A percentile compares a stretch with the other conserved stretches of the same genome.
phyloP scores from a whole-genome alignment of 331 rosid genomes.

The Erythrophleum ivorense region DNA sequence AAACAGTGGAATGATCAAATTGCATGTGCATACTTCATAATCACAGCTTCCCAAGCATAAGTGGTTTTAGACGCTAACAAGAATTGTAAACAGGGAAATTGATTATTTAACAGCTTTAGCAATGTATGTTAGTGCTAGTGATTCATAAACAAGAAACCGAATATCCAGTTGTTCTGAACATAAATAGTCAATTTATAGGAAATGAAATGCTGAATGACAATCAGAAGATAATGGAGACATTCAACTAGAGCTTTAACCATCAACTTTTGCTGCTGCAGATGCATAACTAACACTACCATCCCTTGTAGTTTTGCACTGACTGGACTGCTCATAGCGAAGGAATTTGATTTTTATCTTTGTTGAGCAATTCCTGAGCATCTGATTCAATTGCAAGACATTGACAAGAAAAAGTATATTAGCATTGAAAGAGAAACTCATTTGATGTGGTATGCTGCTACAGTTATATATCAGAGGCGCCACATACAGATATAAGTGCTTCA shows the following conservation, averaged over 20 bases:
- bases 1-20: slow-evolving; percentile 23
- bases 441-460: neutral
- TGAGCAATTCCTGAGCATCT: slow-evolving; percentile 83
- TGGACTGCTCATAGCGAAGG: slow-evolving; percentile 92
- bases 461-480: neutral
- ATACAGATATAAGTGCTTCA: neutral
- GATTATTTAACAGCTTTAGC: slow-evolving; percentile 40
- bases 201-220: slow-evolving; percentile 38
- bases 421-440: neutral
- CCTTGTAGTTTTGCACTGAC: slow-evolving; percentile 75
- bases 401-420: slow-evolving; percentile 1
- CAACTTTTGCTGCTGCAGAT: slow-evolving; percentile 89
- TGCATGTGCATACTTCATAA: slow-evolving; percentile 25
- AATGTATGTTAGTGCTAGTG: slow-evolving; percentile 30
- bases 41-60: slow-evolving; percentile 21
- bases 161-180: slow-evolving; percentile 28
- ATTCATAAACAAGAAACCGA: slow-evolving; percentile 28
- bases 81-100: slow-evolving; percentile 21
- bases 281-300: slow-evolving; percentile 99
- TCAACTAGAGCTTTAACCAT: slow-evolving; percentile 61
- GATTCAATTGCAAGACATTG: slow-evolving; percentile 42
- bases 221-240: slow-evolving; percentile 12
- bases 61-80: slow-evolving; percentile 10
- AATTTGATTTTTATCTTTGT: slow-evolving; percentile 75
- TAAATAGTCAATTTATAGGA: slow-evolving; percentile 36